Evolutionary conservation across 371 early-diverging fungal genomes (phyloP), one percentile per base, ranked within the genome.

Genomic region (Rhizomucor pusillus): DNA sequence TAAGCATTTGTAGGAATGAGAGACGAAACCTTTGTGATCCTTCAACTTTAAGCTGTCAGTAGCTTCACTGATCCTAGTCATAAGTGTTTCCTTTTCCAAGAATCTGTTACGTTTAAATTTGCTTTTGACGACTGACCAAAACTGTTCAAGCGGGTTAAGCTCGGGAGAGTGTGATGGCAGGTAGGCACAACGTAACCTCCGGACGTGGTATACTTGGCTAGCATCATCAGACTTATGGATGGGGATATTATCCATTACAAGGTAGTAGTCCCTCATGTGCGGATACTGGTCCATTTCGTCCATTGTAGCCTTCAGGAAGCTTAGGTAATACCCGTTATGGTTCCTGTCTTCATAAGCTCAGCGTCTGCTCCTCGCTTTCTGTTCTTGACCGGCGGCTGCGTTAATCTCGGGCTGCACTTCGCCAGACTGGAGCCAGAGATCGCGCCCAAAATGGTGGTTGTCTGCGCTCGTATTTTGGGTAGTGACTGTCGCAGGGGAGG

Each of bases 171-270:
- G 35, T n/a, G 50, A 20, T 0, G 50, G 36, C 7, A 50, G 37
- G 35, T 50, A 50, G 22, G 39, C 50, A 18, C 20, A 50, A 11
- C 39, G 34, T 13, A 35, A 50, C 10, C 50, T 5, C 7, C 50
- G 50, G 39, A 3, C 6, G 22, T 2, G 23, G 18, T 41, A 33
- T 6, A 12, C 1, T 20, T 14, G 43, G 6, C 25, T 29, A 24
- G 45, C 51, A 24, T 50, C 47, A n/a, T 37, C 35, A 14, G 40
- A n/a, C 48, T 34, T 55, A 29, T 47, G 55, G 24, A 55, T 47
- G 20, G 55, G 55, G n/a, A 47, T 47, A n/a, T 55, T 55, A 35
- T 55, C 55, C 55, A 62, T 57, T 18, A 56, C 53, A 19, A 62
- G 37, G 47, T 56, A 40, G 29, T 52, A 20, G 4, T 56, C 62